Conservation (phyloP, 345 rosid genomes). For the Syzygium aromaticum region DNA sequence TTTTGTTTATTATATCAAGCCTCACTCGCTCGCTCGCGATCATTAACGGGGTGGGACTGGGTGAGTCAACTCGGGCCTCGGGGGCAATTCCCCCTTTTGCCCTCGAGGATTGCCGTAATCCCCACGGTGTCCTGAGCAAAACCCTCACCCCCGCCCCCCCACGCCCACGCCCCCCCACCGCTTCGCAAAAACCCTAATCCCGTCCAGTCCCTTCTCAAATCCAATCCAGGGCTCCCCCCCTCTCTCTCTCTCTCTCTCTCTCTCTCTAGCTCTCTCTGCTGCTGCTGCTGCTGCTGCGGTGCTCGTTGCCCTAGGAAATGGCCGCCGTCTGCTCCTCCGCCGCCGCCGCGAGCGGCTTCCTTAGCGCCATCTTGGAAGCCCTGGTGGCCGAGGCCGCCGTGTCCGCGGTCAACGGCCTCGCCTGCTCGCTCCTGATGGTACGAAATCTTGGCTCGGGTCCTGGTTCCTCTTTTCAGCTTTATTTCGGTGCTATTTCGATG, state of each 20-base stretch:
- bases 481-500: not conserved
- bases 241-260: not conserved
- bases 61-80: not conserved
- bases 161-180: constrained; percentile 5
- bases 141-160: not conserved
- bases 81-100: not conserved
- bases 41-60: not conserved
- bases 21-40: not conserved
- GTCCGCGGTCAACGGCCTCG: constrained; percentile 20
- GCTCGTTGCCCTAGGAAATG: constrained; percentile 1
- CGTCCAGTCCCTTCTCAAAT: not conserved
- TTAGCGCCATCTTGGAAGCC: constrained; percentile 20
- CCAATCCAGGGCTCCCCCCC: not conserved
- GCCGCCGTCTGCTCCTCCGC: constrained; percentile 10
- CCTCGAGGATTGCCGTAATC: not conserved
- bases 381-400: constrained; percentile 21
- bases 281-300: not conserved
- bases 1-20: not conserved
- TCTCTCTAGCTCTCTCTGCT: not conserved
- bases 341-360: constrained; percentile 6
- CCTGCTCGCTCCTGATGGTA: constrained; percentile 32
- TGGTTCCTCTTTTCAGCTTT: not conserved
- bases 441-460: not conserved
- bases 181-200: constrained; percentile 12
- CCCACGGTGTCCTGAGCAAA: constrained; percentile 21